Base-by-base conservation (phyloP, 352 stramenopile genomes). In the Aphanomyces euteiches region DNA sequence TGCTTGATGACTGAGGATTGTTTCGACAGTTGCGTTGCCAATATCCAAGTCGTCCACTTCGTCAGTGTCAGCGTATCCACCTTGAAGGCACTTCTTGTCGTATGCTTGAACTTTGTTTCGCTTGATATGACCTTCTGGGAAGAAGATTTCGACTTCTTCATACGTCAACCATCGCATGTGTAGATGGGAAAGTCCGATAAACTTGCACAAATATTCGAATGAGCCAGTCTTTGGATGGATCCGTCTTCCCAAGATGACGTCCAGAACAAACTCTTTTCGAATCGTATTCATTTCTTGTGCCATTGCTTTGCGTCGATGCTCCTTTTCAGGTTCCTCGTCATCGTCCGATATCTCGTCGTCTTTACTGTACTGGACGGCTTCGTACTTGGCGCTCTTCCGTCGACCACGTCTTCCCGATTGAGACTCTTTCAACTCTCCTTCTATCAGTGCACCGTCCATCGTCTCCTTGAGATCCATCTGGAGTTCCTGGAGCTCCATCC, bases 161-260 rank as follows among this genome's bases (percentile, higher is more conserved):
- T 95, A 96, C 61, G 85, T 92, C 38, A 96, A 82, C 89, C 89
- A 96, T 61, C 86, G 93, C 54, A 95, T 67, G 60, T 96, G 89
- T 72, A 96, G 76, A 63, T 95, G 95, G 43, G 89, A 96, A 4
- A 88, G 84, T 8, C 85, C 84, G 12, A 90, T 75, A 58, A 96
- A 95, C 67, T 96, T 96, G 81, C 83, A 91, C 74, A 95, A 67
- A 50, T 95, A 96, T 72, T 96, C 88, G 34, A 87, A 76, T 21
- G 80, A 71, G 12, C 87, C 85, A 2, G 74, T 91, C 6, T 79
- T 80, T 56, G 83, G 78, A 72, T 94, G 93, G 47, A 93, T 84
- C 2, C 88, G 86, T 36, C 88, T 85, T 39, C 88, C 88, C 3
- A 94, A 81, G 72, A 96, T 92, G 67, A 91, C 81, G 56, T 95